Evolutionary conservation across 140 eudicot species (phyloP).

Genomic region (Oenanthe javanica): DNA sequence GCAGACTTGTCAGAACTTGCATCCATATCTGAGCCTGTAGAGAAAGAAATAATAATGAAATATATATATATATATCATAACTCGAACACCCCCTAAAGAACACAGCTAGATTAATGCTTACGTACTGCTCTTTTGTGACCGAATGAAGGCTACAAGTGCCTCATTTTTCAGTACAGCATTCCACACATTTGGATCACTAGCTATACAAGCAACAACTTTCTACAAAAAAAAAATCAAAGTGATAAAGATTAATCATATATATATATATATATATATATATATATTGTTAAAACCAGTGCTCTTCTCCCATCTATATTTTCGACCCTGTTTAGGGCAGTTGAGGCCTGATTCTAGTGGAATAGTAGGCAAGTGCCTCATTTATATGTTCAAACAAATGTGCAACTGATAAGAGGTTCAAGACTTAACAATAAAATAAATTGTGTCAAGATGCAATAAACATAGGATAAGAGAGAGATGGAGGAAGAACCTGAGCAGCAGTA

Average conservation of each 20-base stretch:
- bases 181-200: conserved; percentile 87
- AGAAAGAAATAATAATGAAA: not conserved
- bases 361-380: not conserved
- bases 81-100: not conserved
- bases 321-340: not conserved
- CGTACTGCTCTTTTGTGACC: conserved; percentile 25
- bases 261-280: too few relatives aligned
- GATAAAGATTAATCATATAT: not conserved
- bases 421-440: too few relatives aligned
- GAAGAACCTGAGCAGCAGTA: conserved; percentile 61
- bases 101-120: not conserved
- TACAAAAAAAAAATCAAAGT: conserved; percentile 24
- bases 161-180: conserved; percentile 63
- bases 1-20: not conserved
- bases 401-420: too few relatives aligned
- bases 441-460: too few relatives aligned
- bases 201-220: conserved; percentile 92
- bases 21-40: conserved; percentile 10
- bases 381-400: too few relatives aligned
- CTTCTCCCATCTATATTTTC: not conserved
- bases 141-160: conserved; percentile 50
- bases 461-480: not conserved
- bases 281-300: not conserved
- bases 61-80: too few relatives aligned
- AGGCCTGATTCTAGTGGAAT: too few relatives aligned